A percentile compares a stretch with the other conserved stretches of the same genome.
These are phyloP conservation scores for Helminthosporium solani DNA, from an alignment of 2,329 filamentous ascomycete genomes.

Conservation along the genomic window DNA sequence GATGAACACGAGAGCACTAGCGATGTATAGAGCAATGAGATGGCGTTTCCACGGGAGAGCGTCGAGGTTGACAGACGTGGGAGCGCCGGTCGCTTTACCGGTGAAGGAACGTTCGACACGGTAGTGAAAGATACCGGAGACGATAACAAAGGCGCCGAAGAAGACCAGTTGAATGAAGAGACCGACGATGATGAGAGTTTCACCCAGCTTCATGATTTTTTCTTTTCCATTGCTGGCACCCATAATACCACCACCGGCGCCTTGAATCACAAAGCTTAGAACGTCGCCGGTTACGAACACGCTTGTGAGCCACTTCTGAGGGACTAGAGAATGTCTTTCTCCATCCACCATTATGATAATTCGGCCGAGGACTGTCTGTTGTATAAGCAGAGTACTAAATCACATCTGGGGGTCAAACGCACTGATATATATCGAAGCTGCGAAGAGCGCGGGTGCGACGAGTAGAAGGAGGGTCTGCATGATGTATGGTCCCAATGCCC, in stretches of 20 bases:
- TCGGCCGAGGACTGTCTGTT: constrained; percentile 38
- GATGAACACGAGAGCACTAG: constrained; percentile 50
- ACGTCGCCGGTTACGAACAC: constrained; percentile 59
- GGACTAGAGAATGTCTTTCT: constrained; percentile 46
- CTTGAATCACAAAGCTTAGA: constrained; percentile 55
- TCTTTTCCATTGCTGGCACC: constrained; percentile 26
- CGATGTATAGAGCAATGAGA: constrained; percentile 47
- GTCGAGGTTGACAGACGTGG: constrained; percentile 1
- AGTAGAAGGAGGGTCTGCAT: constrained; percentile 45
- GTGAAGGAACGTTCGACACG: constrained; percentile 34
- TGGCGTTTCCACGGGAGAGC: constrained; percentile 33
- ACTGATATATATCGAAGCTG: constrained; percentile 51
- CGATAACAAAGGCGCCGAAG: constrained; percentile 57
- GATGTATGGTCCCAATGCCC: constrained; percentile 35
- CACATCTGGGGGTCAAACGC: not conserved
- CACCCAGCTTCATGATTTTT: constrained; percentile 39
- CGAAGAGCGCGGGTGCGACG: constrained; percentile 49
- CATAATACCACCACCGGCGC: constrained; percentile 50
- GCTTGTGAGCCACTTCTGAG: constrained; percentile 51
- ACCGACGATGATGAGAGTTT: constrained; percentile 58
- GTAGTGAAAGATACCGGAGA: constrained; percentile 52
- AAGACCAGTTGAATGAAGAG: constrained; percentile 59
- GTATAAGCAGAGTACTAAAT: not conserved
- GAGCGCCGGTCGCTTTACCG: not conserved
- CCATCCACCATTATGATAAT: constrained; percentile 46